Evolutionary conservation across 768 basidiomycete species (phyloP).

Genomic region (Dioszegia hungarica): DNA sequence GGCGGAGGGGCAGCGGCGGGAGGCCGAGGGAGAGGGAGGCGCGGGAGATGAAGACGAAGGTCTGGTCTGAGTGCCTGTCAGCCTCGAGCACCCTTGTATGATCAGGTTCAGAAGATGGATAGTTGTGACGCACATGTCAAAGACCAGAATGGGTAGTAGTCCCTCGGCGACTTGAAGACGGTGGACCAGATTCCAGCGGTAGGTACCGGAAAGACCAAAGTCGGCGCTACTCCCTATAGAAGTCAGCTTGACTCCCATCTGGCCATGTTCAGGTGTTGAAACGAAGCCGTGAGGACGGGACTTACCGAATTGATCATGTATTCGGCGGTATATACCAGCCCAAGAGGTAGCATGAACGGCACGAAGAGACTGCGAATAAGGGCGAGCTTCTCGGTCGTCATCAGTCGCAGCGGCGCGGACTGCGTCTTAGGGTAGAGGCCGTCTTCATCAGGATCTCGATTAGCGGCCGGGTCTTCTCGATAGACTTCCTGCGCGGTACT

Average conservation of each 20-base stretch:
- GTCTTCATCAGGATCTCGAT: constrained; percentile 3
- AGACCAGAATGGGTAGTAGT: constrained; percentile 88
- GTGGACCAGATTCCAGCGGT: constrained; percentile 61
- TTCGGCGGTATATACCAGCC: constrained; percentile 59
- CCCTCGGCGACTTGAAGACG: constrained; percentile 76
- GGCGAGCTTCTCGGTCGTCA: constrained; percentile 68
- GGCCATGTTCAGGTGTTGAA: background rate
- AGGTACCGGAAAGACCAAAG: constrained; percentile 81
- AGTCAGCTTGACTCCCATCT: background rate
- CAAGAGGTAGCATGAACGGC: constrained; percentile 86
- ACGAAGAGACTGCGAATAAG: constrained; percentile 72
- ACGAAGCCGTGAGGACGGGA: background rate
- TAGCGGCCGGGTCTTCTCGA: too few species aligned
- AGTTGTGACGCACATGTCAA: constrained; percentile 19
- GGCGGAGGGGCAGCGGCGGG: constrained; percentile 64
- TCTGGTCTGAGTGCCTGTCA: constrained; percentile 49
- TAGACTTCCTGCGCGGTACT: too few species aligned
- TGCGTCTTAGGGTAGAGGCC: constrained; percentile 32
- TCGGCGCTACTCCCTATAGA: constrained; percentile 75
- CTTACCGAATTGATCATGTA: constrained; percentile 54
- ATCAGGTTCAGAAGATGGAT: background rate
- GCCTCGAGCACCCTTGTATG: too few species aligned
- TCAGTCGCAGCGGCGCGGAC: constrained; percentile 53
- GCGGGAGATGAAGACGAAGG: constrained; percentile 87
- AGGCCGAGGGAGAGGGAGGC: constrained; percentile 82